Base-by-base conservation (phyloP, 495 filamentous ascomycete genomes). In the Trichoderma asperelloides region DNA sequence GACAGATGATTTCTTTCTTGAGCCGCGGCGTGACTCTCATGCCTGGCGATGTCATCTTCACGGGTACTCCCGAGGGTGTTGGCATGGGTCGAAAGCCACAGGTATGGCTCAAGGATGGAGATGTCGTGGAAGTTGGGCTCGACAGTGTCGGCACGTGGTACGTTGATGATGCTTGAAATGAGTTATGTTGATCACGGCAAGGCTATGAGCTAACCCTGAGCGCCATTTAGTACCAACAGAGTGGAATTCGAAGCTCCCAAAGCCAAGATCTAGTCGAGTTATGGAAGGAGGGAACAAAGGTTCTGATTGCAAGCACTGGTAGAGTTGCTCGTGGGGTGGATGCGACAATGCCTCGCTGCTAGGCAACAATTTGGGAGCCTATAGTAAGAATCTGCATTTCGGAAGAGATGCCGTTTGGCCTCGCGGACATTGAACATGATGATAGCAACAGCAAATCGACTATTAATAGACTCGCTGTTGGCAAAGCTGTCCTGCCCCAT, bases 1-100 rank as follows among this genome's bases (percentile, higher is more conserved):
- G 82, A 27, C 80, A 90, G 75, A 91, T 86, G 2, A 87, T 95
- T 68, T 77, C 87, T 0, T 91, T 93, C 70, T 74, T 96, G 51
- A 90, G 87, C 66, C 88, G 86, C 73, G 90, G 91, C 39, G 90
- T 89, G 18, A 94, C 91, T 16, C 74, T 95, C 30, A 71, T 91
- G 62, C 90, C 89, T 11, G 92, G 92, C 2, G 91, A 94, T 77
- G 45, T 94, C 64, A 92, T 96, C 64, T 93, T 93, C 69, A 94
- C 91, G 47, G 91, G 91, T 76, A 96, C 91, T 82, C 89, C 75
- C 85, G 87, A 86, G 51, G 91, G 91, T 63, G 91, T 94, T 13
- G 91, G 89, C 0, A 89, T 91, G 86, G 90, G 89, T 40, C 82
- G 85, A 65, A 89, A 85, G 68, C 90, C 91, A 9, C 81, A 85